These are phyloP conservation scores for Epichloe typhina DNA, from an alignment of 2,329 filamentous ascomycete species.

Conservation along the genomic window DNA sequence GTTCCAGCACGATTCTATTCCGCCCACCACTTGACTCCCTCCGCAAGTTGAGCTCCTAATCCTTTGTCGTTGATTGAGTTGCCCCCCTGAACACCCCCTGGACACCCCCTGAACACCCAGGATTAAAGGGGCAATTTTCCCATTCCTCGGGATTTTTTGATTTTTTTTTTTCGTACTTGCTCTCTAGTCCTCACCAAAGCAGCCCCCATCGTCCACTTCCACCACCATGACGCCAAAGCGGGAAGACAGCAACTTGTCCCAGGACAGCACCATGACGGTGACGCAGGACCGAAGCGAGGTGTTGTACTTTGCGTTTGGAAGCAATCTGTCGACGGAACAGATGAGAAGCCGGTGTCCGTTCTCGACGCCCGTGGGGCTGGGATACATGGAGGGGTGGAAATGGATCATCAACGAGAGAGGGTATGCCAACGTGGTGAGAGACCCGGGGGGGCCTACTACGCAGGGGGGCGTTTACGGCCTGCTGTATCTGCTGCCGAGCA, in stretches of 20 bases:
- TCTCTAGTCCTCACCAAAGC: too few relatives aligned
- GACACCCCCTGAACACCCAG: too few relatives aligned
- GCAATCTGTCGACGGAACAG: slow-evolving; percentile 53
- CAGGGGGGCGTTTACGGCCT: slow-evolving; percentile 36
- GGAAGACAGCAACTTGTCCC: slow-evolving; percentile 20
- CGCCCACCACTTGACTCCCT: too few relatives aligned
- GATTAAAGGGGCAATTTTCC: not conserved
- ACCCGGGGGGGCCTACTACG: too few relatives aligned
- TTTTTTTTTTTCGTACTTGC: too few relatives aligned
- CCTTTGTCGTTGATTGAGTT: not conserved
- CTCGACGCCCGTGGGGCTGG: slow-evolving; percentile 43
- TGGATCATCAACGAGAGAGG: slow-evolving; percentile 57
- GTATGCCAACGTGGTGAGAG: slow-evolving; percentile 51
- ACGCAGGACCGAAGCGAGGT: slow-evolving; percentile 22
- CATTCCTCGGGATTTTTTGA: not conserved
- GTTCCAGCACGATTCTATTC: not conserved
- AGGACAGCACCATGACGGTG: slow-evolving; percentile 22
- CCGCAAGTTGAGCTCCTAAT: not conserved
- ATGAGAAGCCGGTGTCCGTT: slow-evolving; percentile 50
- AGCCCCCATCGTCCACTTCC: too few relatives aligned
- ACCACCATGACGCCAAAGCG: slow-evolving; percentile 12
- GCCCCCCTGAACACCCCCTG: rapidly evolving
- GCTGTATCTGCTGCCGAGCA: slow-evolving; percentile 35
- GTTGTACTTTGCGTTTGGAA: slow-evolving; percentile 59
- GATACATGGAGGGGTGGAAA: slow-evolving; percentile 38